These are phyloP conservation scores for Colletotrichum eleusines DNA, from an alignment of 2,329 filamentous ascomycete genomes.

Conservation along the genomic window DNA sequence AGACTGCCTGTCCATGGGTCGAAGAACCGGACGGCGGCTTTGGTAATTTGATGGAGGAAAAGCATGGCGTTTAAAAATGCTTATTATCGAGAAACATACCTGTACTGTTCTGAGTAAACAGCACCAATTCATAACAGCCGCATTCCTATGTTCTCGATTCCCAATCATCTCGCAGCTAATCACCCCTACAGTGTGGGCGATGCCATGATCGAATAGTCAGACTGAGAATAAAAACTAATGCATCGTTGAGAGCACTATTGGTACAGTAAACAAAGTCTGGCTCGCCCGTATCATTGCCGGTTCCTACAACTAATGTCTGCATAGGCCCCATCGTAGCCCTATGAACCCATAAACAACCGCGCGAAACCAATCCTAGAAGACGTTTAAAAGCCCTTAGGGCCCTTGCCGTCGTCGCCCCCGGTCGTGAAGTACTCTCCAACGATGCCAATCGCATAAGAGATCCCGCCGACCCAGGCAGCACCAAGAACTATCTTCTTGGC, in stretches of 20 bases:
- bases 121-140: neutral
- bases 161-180: neutral
- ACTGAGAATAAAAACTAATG: constrained; percentile 5
- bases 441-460: constrained; percentile 70
- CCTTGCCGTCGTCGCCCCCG: constrained; percentile 58
- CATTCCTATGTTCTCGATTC: neutral
- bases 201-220: too few species aligned
- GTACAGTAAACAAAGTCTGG: constrained; percentile 12
- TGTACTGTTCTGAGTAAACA: neutral
- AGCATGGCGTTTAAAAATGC: constrained; percentile 22
- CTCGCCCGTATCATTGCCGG: neutral
- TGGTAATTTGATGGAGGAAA: neutral
- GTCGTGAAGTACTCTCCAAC: constrained; percentile 69
- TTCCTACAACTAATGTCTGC: constrained; percentile 1
- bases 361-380: too few species aligned
- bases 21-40: neutral
- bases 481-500: constrained; percentile 65
- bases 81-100: neutral
- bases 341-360: neutral
- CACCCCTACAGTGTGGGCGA: neutral
- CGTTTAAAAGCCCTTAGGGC: constrained; percentile 43
- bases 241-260: constrained; percentile 20
- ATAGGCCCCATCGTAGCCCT: neutral
- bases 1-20: too few species aligned
- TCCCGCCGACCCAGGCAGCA: constrained; percentile 65